Evolutionary conservation across 1,139 yeast species (phyloP), one percentile per base, ranked within the genome.

Genomic region (Suhomyces panamericanus): DNA sequence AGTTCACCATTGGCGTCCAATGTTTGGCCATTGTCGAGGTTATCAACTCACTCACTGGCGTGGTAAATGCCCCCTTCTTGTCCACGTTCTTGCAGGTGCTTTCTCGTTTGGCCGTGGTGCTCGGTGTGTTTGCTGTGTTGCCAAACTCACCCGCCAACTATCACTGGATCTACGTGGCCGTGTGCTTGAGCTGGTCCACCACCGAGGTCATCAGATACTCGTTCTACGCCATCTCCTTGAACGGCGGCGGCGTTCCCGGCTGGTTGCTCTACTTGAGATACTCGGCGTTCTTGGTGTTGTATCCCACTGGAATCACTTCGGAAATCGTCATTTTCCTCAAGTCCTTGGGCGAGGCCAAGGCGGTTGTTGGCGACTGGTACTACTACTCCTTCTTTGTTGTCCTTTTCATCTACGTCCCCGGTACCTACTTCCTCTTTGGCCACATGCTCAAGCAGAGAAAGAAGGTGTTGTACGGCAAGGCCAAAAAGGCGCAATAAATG

Each of bases 371-470:
- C 27, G 63, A 66, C 0, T 68, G 74, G 66, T 81, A 79, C 64
- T 76, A 81, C 39, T 74, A 76, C 60, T 60, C 78, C 44, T 73
- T 90, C 56, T 73, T 80, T 49, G 74, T 66, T 2, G 72, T 80
- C 42, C 73, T 93, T 67, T 64, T 80, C 34, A 74, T 85, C 15
- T 93, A 91, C 62, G 73, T 85, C 38, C 97, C 98, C 6, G 96
- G 97, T 0, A 81, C 91, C 62, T 90, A 88, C 63, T 79, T 85
- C 59, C 75, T 93, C 60, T 93, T 82, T 69, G 76, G 87, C 14
- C 93, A 95, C 63, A 93, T 93, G 96, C 76, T 93, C 59, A 81
- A 77, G 55, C 98, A 93, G 69, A 83, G 98, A 70, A 77, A 69
- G 64, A 85, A 83, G 70, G 85, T 79, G 3, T 73, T 83, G 73